Conservation (phyloP, 345 rosid species). For the Euphorbia lathyris region DNA sequence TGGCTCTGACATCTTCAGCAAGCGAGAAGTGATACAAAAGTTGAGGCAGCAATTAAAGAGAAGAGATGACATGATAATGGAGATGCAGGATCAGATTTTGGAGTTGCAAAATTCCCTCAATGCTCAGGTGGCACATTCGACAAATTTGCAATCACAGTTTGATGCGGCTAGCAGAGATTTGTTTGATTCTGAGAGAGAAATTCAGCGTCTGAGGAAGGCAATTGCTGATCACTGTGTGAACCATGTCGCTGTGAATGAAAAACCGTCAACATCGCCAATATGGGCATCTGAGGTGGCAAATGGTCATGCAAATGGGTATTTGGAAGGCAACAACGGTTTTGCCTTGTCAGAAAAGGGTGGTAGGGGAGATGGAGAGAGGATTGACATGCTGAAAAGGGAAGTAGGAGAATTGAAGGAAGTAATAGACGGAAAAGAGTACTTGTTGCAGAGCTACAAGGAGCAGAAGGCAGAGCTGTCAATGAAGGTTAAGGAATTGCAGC, state of each 20-base stretch:
- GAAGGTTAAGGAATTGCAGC: constrained; percentile 80
- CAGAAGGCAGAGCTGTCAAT: constrained; percentile 76
- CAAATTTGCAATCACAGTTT: constrained; percentile 68
- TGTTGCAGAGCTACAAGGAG: constrained; percentile 76
- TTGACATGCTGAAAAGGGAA: constrained; percentile 79
- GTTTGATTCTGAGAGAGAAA: constrained; percentile 76
- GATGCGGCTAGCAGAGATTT: constrained; percentile 71
- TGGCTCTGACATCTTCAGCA: constrained; percentile 94
- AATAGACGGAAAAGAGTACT: constrained; percentile 82
- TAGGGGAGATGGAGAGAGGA: constrained; percentile 45
- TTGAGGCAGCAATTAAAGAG: constrained; percentile 91
- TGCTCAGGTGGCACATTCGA: constrained; percentile 60
- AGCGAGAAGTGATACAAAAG: constrained; percentile 89
- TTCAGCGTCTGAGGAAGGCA: constrained; percentile 81
- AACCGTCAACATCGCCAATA: constrained; percentile 24
- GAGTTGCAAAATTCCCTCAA: constrained; percentile 67
- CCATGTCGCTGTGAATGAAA: constrained; percentile 36
- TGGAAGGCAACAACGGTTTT: constrained; percentile 40
- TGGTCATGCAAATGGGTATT: constrained; percentile 57
- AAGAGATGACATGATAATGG: constrained; percentile 88
- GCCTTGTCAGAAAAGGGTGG: constrained; percentile 50
- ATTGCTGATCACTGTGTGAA: constrained; percentile 80
- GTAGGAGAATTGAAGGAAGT: constrained; percentile 83
- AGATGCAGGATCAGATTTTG: constrained; percentile 91
- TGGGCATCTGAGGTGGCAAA: constrained; percentile 53